These are phyloP conservation scores for Sideroxylon spinosum DNA, from an alignment of 179 eudicot species.

Conservation along the genomic window DNA sequence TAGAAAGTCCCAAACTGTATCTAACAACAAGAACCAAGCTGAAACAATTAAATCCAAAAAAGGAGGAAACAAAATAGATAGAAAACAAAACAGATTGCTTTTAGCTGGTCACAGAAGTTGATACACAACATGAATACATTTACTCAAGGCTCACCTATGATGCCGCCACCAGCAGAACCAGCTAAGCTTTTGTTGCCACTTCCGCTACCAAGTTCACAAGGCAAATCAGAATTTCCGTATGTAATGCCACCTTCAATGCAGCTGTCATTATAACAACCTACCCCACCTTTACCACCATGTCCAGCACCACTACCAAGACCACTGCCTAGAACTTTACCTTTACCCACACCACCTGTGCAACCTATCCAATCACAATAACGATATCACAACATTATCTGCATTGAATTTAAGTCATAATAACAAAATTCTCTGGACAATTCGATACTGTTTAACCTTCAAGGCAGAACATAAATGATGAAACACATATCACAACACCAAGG, in stretches of 20 bases:
- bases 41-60: neutral
- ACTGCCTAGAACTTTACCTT: slow-evolving; percentile 49
- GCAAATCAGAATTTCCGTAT: slow-evolving; percentile 73
- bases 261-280: slow-evolving; percentile 56
- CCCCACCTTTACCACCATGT: slow-evolving; percentile 93
- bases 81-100: neutral
- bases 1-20: no score
- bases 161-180: slow-evolving; percentile 82
- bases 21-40: neutral
- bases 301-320: slow-evolving; percentile 92
- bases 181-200: slow-evolving; percentile 74
- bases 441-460: neutral
- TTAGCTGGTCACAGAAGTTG: neutral
- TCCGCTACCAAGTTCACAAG: slow-evolving; percentile 99
- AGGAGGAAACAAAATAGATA: neutral
- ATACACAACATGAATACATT: neutral
- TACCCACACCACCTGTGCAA: slow-evolving; percentile 78
- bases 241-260: slow-evolving; percentile 71
- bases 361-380: slow-evolving; percentile 37
- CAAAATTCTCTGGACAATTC: neutral
- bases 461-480: neutral
- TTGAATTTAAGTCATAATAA: neutral
- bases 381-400: neutral
- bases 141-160: slow-evolving; percentile 53
- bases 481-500: neutral